Conservation (phyloP, 1,284 basidiomycete species). For the Mycena sp. region DNA sequence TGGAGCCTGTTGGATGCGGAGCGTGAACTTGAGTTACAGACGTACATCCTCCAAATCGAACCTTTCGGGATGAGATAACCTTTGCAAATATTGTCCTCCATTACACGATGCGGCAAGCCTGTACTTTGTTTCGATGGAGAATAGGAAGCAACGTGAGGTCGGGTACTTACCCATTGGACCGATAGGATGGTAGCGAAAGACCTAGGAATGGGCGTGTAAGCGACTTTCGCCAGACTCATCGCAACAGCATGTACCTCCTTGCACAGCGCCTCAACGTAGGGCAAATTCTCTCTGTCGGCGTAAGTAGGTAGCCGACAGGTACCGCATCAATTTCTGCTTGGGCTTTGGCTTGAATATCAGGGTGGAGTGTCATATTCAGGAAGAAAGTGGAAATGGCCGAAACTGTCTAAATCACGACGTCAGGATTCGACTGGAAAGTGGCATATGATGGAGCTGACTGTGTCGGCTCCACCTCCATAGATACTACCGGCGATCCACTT, state of each 20-base stretch:
- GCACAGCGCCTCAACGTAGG: slow-evolving; percentile 51
- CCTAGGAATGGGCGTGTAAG: neutral
- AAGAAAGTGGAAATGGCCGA: slow-evolving; percentile 40
- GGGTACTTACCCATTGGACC: slow-evolving; percentile 10
- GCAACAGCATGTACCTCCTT: slow-evolving; percentile 49
- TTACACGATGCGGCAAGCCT: slow-evolving; percentile 63
- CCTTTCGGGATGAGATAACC: slow-evolving; percentile 61
- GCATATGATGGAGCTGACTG: neutral
- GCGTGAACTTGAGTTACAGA: neutral
- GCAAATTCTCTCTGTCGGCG: slow-evolving; percentile 46
- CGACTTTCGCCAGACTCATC: slow-evolving; percentile 19
- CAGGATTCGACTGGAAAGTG: neutral
- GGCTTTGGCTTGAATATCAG: slow-evolving; percentile 49
- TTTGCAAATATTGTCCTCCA: slow-evolving; percentile 61
- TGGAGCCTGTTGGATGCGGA: neutral
- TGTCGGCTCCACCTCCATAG: slow-evolving; percentile 29
- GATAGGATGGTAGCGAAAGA: slow-evolving; percentile 17
- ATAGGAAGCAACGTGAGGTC: neutral
- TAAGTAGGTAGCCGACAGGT: slow-evolving; percentile 49
- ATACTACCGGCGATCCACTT: slow-evolving; percentile 33
- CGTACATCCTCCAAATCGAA: too few species aligned
- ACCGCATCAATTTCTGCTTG: slow-evolving; percentile 54
- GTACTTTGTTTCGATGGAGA: neutral
- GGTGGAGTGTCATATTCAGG: slow-evolving; percentile 49
- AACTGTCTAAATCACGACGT: slow-evolving; percentile 34